Evolutionary conservation across 345 rosid species (phyloP).

Genomic region (Hypericum perforatum): DNA sequence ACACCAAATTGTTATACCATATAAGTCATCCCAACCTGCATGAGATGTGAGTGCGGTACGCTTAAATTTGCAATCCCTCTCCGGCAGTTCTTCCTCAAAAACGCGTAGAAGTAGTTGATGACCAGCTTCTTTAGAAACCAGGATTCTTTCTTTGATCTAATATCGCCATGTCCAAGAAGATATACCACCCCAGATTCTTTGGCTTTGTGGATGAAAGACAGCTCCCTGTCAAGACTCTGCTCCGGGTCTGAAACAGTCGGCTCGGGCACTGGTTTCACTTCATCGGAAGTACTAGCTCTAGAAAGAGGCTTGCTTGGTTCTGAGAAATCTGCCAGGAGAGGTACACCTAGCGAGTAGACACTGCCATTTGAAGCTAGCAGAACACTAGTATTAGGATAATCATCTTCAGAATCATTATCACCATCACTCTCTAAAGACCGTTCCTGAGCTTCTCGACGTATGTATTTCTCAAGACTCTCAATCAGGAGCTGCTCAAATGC

Average conservation of each 20-base stretch:
- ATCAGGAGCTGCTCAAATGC: constrained; percentile 44
- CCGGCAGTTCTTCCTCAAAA: constrained; percentile 65
- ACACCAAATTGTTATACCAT: too few relatives aligned
- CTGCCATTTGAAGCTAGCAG: constrained; percentile 84
- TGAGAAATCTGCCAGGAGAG: constrained; percentile 64
- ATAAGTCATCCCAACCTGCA: constrained; percentile 75
- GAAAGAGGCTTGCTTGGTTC: constrained; percentile 28
- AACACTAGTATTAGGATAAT: constrained; percentile 41
- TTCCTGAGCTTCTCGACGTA: too few relatives aligned
- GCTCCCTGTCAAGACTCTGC: constrained; percentile 27
- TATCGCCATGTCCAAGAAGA: constrained; percentile 56
- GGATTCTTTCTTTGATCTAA: constrained; percentile 55
- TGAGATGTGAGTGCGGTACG: constrained; percentile 56
- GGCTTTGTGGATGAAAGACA: constrained; percentile 39
- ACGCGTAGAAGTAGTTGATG: constrained; percentile 44
- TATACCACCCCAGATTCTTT: constrained; percentile 63
- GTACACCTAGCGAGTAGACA: constrained; percentile 72
- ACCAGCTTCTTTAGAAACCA: constrained; percentile 52
- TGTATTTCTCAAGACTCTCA: constrained; percentile 39
- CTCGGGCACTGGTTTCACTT: constrained; percentile 10
- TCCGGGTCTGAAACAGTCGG: constrained; percentile 1
- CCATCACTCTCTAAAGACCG: constrained; percentile 43
- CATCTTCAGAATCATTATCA: constrained; percentile 48
- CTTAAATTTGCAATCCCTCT: constrained; percentile 54
- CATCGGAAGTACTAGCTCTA: constrained; percentile 25